phyloP scores from a whole-genome alignment of 2,329 filamentous ascomycete genomes.

The Dactylellina drechsleri region DNA sequence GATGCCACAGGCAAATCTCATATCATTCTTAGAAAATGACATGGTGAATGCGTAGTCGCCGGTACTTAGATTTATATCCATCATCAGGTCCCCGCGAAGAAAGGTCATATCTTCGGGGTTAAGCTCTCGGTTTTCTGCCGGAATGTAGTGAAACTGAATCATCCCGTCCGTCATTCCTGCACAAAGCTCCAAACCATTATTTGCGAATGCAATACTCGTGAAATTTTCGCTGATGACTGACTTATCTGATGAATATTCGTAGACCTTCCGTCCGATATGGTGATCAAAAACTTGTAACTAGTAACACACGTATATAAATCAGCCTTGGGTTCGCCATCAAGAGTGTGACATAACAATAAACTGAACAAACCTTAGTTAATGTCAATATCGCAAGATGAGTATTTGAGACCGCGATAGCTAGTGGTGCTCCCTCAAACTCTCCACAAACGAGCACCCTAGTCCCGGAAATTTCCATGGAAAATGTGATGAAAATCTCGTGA shows the following conservation, averaged over 20 bases:
- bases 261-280: conserved; percentile 37
- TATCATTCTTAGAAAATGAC: conserved; percentile 49
- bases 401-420: conserved; percentile 41
- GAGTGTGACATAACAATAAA: conserved; percentile 2
- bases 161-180: conserved; percentile 38
- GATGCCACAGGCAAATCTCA: conserved; percentile 47
- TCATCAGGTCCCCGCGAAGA: conserved; percentile 37
- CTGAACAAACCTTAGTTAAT: conserved; percentile 41
- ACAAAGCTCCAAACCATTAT: conserved; percentile 44
- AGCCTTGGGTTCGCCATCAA: neutral
- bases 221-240: conserved; percentile 45
- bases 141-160: conserved; percentile 51
- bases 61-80: conserved; percentile 38
- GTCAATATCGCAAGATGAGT: conserved; percentile 49
- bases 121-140: conserved; percentile 33
- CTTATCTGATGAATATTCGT: conserved; percentile 47
- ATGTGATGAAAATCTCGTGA: conserved; percentile 41
- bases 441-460: conserved; percentile 25
- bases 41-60: conserved; percentile 52
- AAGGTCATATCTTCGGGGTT: conserved; percentile 41
- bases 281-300: conserved; percentile 52
- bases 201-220: conserved; percentile 41
- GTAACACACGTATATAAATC: neutral
- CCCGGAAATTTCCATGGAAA: conserved; percentile 35
- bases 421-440: conserved; percentile 44